Evolutionary conservation across 345 rosid genomes (phyloP), one percentile per base, ranked within the genome.

Genomic region (Trapa bicornis): DNA sequence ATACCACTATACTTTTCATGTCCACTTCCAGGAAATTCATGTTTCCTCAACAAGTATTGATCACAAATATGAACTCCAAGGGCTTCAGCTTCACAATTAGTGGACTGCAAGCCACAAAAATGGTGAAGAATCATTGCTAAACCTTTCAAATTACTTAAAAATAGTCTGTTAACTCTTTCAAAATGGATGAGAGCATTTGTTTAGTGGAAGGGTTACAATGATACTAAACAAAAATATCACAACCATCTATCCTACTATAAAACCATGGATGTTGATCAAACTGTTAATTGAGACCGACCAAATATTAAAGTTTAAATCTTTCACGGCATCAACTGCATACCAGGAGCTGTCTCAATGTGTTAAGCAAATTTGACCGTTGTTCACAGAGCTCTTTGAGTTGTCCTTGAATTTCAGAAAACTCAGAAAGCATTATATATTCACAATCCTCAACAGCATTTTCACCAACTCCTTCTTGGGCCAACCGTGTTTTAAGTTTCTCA

Each of bases 291-390:
- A 2, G 43, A 50, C 5, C 16, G n/a, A 50, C n/a, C 22, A 13
- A 17, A 50, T 4, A 54, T n/a, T 11, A 8, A 1, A 54, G n/a
- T 54, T 4, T 11, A 54, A 22, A 54, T 10, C 22, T 7, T 5
- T 54, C 2, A n/a, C 9, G 2, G 32, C 0, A n/a, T n/a, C 22
- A n/a, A 54, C 15, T 38, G 50, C 47, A 83, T 83, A 94, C 99
- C 97, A 91, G 96, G 48, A 94, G 74, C 73, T 89, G 97, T 78
- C 97, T 86, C 74, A 94, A 68, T 54, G 89, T 89, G 76, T 84
- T 96, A 3, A 84, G 79, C 82, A 94, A 84, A 79, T 78, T 77
- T 5, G 96, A 82, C 61, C 96, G 71, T 72, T 91, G 89, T 65
- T 87, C 90, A n/a, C 88, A 89, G 66, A 89, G 80, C 76, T 86